phyloP scores from a whole-genome alignment of 352 stramenopile species.

The Globisporangium emineosum region DNA sequence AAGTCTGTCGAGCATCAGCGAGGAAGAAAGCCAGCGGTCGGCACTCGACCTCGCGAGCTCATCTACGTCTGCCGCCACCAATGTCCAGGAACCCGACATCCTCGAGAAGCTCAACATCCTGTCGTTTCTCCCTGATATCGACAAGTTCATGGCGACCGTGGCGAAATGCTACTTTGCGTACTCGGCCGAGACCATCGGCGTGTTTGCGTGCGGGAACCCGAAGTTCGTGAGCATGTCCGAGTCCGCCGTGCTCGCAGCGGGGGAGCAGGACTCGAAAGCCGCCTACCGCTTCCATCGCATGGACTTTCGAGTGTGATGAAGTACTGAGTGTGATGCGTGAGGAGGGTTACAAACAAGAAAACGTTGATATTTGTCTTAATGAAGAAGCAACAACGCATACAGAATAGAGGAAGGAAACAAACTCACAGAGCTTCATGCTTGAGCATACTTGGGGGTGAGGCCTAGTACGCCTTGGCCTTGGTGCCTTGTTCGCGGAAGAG shows the following conservation, averaged over 20 bases:
- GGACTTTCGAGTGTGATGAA: conserved; percentile 10
- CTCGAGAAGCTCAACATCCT: conserved; percentile 26
- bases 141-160: conserved; percentile 23
- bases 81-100: conserved; percentile 13
- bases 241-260: conserved; percentile 5
- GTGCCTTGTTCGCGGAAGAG: conserved; percentile 34
- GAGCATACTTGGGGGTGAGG: neutral
- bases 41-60: neutral
- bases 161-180: conserved; percentile 18
- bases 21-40: neutral
- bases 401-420: neutral
- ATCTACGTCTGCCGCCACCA: neutral
- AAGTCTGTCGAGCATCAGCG: neutral
- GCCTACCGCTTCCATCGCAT: conserved; percentile 11
- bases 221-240: conserved; percentile 15
- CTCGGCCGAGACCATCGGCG: conserved; percentile 19
- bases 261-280: neutral
- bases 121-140: conserved; percentile 21
- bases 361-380: neutral
- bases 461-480: conserved; percentile 5
- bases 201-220: conserved; percentile 23
- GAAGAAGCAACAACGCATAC: neutral
- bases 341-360: neutral
- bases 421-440: too few species aligned
- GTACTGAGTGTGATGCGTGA: too few species aligned